Conservation (phyloP, 2,329 filamentous ascomycete genomes). For the Colletotrichum lindemuthianum region DNA sequence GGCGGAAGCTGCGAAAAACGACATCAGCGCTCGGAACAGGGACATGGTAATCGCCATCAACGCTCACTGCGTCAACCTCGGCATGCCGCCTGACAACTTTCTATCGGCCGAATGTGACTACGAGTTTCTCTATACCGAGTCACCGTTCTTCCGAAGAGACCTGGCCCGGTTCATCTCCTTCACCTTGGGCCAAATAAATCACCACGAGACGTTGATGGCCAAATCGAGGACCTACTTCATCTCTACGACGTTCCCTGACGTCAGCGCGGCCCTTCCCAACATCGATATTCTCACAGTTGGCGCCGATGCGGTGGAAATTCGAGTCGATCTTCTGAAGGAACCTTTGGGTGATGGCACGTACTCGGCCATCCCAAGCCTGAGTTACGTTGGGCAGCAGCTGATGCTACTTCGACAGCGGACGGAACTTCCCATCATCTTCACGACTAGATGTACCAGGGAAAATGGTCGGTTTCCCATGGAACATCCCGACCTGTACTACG, state of each 20-base stretch:
- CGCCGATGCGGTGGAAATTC: slow-evolving; percentile 84
- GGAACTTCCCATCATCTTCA: slow-evolving; percentile 91
- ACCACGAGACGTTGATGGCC: slow-evolving; percentile 79
- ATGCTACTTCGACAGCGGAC: slow-evolving; percentile 86
- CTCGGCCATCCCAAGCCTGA: slow-evolving; percentile 77
- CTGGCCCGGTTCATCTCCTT: slow-evolving; percentile 83
- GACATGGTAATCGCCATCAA: slow-evolving; percentile 75
- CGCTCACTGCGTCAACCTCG: slow-evolving; percentile 77
- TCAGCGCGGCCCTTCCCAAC: slow-evolving; percentile 83
- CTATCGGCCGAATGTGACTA: slow-evolving; percentile 81
- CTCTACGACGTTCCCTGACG: slow-evolving; percentile 88
- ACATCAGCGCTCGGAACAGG: slow-evolving; percentile 67
- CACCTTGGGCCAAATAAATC: slow-evolving; percentile 80
- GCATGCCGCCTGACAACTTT: slow-evolving; percentile 72
- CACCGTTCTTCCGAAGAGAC: slow-evolving; percentile 78
- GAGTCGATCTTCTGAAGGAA: slow-evolving; percentile 84
- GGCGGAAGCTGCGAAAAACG: slow-evolving; percentile 64
- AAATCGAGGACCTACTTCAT: slow-evolving; percentile 86
- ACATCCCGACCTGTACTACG: slow-evolving; percentile 77
- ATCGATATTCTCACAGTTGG: slow-evolving; percentile 89
- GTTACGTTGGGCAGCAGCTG: slow-evolving; percentile 87
- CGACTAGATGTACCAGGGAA: slow-evolving; percentile 82
- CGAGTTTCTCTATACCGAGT: slow-evolving; percentile 84
- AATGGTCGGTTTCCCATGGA: slow-evolving; percentile 89
- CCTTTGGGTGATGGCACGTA: slow-evolving; percentile 70